A percentile compares a stretch with the other conserved stretches of the same genome.
phyloP scores from a whole-genome alignment of 1,284 basidiomycete genomes.

The Moniliella sp. region DNA sequence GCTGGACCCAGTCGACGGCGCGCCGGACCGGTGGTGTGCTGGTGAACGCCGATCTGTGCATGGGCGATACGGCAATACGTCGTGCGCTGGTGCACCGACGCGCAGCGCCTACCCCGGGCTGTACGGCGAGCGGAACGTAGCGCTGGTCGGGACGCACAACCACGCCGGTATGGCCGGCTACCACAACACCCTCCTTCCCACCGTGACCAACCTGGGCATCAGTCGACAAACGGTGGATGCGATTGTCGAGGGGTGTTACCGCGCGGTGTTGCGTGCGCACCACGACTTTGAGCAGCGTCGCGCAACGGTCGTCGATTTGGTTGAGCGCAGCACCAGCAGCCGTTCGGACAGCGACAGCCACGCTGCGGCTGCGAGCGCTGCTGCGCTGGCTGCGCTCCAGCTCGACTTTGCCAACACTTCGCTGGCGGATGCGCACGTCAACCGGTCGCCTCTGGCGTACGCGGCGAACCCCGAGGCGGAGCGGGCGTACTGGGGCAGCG shows the following conservation, averaged over 20 bases:
- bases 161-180: constrained; percentile 62
- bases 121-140: constrained; percentile 51
- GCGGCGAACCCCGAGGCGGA: constrained; percentile 16
- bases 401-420: constrained; percentile 50
- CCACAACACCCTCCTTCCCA: constrained; percentile 49
- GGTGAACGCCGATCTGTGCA: constrained; percentile 47
- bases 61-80: constrained; percentile 53
- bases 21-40: constrained; percentile 47
- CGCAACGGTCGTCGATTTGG: constrained; percentile 1
- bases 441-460: constrained; percentile 33
- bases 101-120: constrained; percentile 43
- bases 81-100: constrained; percentile 45
- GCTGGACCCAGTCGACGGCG: constrained; percentile 36
- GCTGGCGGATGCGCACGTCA: constrained; percentile 46
- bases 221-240: constrained; percentile 44
- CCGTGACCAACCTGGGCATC: constrained; percentile 53
- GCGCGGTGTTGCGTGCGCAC: constrained; percentile 50
- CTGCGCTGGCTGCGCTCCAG: background rate
- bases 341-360: constrained; percentile 3
- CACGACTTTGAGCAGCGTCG: constrained; percentile 36
- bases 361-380: constrained; percentile 38
- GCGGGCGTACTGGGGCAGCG: constrained; percentile 13
- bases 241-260: constrained; percentile 49
- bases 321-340: constrained; percentile 1
- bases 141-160: constrained; percentile 52